phyloP scores from a whole-genome alignment of 2,329 filamentous ascomycete genomes.

The Cladosporium sp. region DNA sequence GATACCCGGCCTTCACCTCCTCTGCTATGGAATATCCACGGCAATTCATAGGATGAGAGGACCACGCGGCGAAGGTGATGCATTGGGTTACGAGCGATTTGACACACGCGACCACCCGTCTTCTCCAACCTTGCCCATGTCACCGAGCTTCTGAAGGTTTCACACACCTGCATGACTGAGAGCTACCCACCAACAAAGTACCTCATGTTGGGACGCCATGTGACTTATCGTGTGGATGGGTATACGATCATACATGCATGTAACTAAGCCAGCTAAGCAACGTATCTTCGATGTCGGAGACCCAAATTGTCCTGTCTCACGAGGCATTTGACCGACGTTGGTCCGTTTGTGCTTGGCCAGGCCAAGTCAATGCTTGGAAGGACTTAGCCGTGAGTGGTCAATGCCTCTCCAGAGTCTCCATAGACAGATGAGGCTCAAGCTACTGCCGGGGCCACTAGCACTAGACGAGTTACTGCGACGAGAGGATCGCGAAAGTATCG shows the following conservation, averaged over 20 bases:
- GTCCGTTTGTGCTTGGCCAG: conserved; percentile 10
- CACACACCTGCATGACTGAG: not conserved
- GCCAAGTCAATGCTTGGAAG: conserved; percentile 14
- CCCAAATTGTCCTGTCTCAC: not conserved
- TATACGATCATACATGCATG: not conserved
- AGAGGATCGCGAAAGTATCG: not conserved
- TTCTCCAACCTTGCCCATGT: not conserved
- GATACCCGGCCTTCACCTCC: not conserved
- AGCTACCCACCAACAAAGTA: not conserved
- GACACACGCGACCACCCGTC: not conserved
- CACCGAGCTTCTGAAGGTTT: not conserved
- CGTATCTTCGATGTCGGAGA: not conserved
- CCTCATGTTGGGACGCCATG: not conserved
- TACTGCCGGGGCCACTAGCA: not conserved
- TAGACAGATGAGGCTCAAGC: not conserved
- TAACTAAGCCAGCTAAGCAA: not conserved
- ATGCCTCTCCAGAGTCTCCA: not conserved
- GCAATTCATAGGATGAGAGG: not conserved
- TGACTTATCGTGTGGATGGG: not conserved
- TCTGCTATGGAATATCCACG: not conserved
- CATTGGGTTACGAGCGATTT: not conserved
- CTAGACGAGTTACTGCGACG: not conserved
- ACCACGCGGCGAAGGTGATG: conserved; percentile 1
- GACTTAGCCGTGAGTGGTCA: conserved; percentile 6
- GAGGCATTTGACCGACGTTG: not conserved